phyloP scores from a whole-genome alignment of 345 rosid species.

The Dipteronia dyeriana region DNA sequence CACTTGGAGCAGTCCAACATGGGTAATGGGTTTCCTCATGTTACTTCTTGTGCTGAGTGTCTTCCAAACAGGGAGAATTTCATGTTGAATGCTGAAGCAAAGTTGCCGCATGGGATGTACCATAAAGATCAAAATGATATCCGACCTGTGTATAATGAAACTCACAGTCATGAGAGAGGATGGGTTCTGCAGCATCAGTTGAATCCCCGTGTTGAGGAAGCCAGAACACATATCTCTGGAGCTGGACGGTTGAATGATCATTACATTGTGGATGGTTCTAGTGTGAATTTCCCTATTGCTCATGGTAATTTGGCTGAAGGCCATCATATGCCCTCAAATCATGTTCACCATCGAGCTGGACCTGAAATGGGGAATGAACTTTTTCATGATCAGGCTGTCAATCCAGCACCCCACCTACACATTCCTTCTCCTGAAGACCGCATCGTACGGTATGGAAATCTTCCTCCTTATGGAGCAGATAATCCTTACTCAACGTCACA shows the following conservation, averaged over 20 bases:
- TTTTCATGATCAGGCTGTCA: conserved; percentile 59
- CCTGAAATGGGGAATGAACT: conserved; percentile 61
- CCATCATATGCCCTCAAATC: conserved; percentile 46
- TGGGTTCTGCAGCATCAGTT: conserved; percentile 69
- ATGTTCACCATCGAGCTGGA: conserved; percentile 52
- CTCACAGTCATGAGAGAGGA: conserved; percentile 71
- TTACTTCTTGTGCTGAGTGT: conserved; percentile 55
- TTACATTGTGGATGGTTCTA: conserved; percentile 58
- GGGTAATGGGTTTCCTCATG: conserved; percentile 56
- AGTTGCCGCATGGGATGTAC: conserved; percentile 52
- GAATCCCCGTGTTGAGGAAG: conserved; percentile 63
- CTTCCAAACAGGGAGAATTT: conserved; percentile 53
- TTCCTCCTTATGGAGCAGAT: conserved; percentile 65
- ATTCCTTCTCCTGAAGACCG: conserved; percentile 55
- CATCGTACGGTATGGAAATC: conserved; percentile 53
- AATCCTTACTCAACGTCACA: conserved; percentile 49
- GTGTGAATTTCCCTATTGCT: conserved; percentile 59
- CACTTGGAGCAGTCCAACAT: conserved; percentile 63
- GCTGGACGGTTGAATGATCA: conserved; percentile 72
- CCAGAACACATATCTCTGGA: conserved; percentile 54
- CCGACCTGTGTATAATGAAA: conserved; percentile 46
- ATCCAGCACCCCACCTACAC: conserved; percentile 42
- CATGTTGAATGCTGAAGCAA: conserved; percentile 56
- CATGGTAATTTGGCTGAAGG: conserved; percentile 53
- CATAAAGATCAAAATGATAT: conserved; percentile 57